Evolutionary conservation across 495 filamentous ascomycete species (phyloP).

Genomic region (Talaromyces wortmannii): DNA sequence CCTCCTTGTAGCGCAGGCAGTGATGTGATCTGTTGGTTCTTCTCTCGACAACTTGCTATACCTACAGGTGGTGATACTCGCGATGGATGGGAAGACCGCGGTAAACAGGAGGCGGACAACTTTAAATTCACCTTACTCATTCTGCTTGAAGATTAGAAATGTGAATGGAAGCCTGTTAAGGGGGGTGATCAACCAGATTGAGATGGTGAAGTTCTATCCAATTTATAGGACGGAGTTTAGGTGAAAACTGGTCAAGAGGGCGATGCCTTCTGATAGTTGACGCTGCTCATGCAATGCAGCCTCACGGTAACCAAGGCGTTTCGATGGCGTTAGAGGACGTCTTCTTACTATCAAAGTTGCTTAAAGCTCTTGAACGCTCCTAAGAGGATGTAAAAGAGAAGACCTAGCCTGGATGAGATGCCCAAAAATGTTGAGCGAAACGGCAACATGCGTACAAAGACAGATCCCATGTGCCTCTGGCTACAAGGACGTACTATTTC

Average conservation of each 20-base stretch:
- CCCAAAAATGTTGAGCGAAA: not conserved
- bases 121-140: constrained; percentile 23
- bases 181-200: constrained; percentile 25
- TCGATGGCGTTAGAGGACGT: constrained; percentile 41
- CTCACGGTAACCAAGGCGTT: constrained; percentile 36
- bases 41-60: constrained; percentile 16
- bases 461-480: not conserved
- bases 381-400: not conserved
- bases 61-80: constrained; percentile 21
- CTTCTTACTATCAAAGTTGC: constrained; percentile 25
- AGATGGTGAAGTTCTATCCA: constrained; percentile 40
- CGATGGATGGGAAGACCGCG: constrained; percentile 36
- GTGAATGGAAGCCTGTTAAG: constrained; percentile 16
- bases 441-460: not conserved
- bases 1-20: constrained; percentile 19
- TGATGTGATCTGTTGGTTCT: constrained; percentile 23
- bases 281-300: constrained; percentile 40
- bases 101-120: constrained; percentile 26
- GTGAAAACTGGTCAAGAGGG: constrained; percentile 32
- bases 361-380: constrained; percentile 10
- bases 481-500: not conserved
- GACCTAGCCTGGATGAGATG: not conserved
- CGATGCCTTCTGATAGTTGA: constrained; percentile 29
- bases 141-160: constrained; percentile 28
- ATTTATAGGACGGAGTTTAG: constrained; percentile 35